Evolutionary conservation across 2,329 filamentous ascomycete species (phyloP).

Genomic region (Penicillium sp.): DNA sequence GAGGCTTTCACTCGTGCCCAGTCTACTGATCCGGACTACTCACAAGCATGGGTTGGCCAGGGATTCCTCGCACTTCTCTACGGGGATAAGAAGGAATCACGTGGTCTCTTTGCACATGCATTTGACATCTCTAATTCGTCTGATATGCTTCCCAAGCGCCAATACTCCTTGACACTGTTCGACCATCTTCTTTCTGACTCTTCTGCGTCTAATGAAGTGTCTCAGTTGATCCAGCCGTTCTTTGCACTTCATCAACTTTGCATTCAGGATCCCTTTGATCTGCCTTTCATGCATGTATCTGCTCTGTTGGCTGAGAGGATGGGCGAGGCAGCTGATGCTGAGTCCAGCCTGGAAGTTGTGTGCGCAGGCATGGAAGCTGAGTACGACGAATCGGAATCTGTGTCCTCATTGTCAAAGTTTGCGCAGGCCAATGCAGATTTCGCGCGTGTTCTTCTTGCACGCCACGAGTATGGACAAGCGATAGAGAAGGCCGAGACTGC

Average conservation of each 20-base stretch:
- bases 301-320: constrained; percentile 81
- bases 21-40: constrained; percentile 90
- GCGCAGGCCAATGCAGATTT: constrained; percentile 84
- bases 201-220: constrained; percentile 53
- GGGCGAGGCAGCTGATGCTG: constrained; percentile 65
- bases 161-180: constrained; percentile 79
- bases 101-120: constrained; percentile 85
- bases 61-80: constrained; percentile 77
- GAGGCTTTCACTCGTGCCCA: constrained; percentile 87
- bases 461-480: constrained; percentile 64
- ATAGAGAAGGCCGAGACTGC: constrained; percentile 79
- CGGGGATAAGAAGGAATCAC: constrained; percentile 74
- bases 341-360: constrained; percentile 63
- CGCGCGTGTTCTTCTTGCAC: constrained; percentile 76
- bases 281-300: constrained; percentile 73
- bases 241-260: constrained; percentile 84
- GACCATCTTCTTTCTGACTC: constrained; percentile 70
- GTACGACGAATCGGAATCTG: constrained; percentile 81
- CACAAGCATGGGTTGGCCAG: constrained; percentile 91
- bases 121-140: constrained; percentile 87
- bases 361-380: constrained; percentile 72
- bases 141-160: constrained; percentile 69
- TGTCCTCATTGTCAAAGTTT: constrained; percentile 70
- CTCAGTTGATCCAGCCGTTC: constrained; percentile 74
- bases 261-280: constrained; percentile 67